Evolutionary conservation across 345 rosid species (phyloP), one percentile per base, ranked within the genome.

Genomic region (Bretschneidera sinensis): DNA sequence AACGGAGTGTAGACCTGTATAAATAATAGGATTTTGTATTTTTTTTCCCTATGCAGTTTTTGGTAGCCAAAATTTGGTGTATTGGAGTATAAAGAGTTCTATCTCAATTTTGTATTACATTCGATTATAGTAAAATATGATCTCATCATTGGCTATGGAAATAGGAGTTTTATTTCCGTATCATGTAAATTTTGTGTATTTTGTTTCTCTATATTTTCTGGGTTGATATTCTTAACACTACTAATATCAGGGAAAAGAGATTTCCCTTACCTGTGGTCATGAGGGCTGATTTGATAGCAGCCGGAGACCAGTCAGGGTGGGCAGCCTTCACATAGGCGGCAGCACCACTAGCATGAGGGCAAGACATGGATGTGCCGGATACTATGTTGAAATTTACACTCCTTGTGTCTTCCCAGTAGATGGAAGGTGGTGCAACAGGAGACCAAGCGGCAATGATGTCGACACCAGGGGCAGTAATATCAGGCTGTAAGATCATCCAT

Each of bases 381-480:
- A 68, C 43, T 13, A 76, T 55, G 48, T 70, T 56, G 39, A 19
- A 55, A 0, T 66, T 21, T 4, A 52, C 71, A 9, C 48, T 57
- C 24, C 76, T 48, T 0, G 34, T 51, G 18, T 72, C 71, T 1
- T 28, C 51, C 0, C 0, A 1, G 25, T 9, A 20, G 25, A 39
- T 4, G 8, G 72, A 61, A 22, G 67, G 64, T 13, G 63, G 9
- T 6, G 39, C 55, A 9, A n/a, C 20, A 13, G 63, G 64, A n/a
- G 77, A 51, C 71, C 66, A 74, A 17, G 78, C 71, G 2, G 74
- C 78, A 1, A 77, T 18, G 28, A 78, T 74, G 31, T 74, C 69
- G 2, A 74, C 76, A 15, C 78, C 82, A 43, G 81, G 78, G 23
- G 71, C 81, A 1, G 72, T 68, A 8, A 74, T 23, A 47, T 77